Evolutionary conservation across 169 alveolate species (phyloP).

Genomic region (Plasmodium gonderi): DNA sequence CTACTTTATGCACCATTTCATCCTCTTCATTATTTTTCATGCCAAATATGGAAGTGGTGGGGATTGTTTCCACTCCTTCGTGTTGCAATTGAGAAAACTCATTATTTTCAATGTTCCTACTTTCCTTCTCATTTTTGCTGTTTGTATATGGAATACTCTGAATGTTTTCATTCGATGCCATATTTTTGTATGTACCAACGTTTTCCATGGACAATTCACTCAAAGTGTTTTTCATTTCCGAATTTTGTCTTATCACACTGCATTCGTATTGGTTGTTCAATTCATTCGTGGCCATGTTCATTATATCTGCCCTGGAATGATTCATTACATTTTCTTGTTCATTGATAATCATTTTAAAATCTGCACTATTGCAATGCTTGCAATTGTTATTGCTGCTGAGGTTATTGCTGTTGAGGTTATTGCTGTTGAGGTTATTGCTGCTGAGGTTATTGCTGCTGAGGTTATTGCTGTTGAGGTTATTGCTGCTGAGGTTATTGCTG

Average conservation of each 20-base stretch:
- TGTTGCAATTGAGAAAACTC: not conserved
- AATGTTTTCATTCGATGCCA: not conserved
- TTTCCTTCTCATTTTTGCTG: slow-evolving; percentile 5
- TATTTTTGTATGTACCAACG: not conserved
- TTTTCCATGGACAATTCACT: not conserved
- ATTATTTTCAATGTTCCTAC: not conserved
- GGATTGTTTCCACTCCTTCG: not conserved
- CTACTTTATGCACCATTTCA: not conserved
- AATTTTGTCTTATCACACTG: not conserved
- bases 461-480: not conserved
- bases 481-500: not conserved
- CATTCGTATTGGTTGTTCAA: not conserved
- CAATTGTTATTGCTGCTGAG: not conserved
- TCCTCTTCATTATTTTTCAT: not conserved
- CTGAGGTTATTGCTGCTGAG: not conserved
- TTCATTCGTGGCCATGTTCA: not conserved
- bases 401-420: not conserved
- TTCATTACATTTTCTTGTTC: not conserved
- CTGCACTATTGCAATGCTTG: not conserved
- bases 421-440: not conserved
- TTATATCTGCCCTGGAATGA: not conserved
- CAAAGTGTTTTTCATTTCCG: not conserved
- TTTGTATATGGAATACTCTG: slow-evolving; percentile 19
- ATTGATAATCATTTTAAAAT: not conserved
- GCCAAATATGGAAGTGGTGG: not conserved